A percentile compares a stretch with the other conserved stretches of the same genome.
These are phyloP conservation scores for Raffaelea deltoideospora DNA, from an alignment of 2,329 filamentous ascomycete genomes.

Conservation along the genomic window DNA sequence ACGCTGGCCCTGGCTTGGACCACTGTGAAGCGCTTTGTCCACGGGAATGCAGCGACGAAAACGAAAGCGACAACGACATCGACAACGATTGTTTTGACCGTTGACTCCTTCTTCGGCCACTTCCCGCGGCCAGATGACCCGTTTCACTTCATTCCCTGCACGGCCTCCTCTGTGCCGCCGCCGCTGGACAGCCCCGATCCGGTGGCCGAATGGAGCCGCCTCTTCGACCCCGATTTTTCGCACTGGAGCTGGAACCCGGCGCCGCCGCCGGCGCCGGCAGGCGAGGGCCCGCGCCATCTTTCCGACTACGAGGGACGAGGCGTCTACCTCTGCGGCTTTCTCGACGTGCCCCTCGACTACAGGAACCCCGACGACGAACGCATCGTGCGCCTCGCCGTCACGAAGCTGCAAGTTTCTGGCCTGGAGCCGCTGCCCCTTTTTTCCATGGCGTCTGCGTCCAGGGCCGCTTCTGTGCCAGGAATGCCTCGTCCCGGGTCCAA, in stretches of 20 bases:
- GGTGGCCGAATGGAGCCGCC: constrained; percentile 21
- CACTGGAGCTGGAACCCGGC: constrained; percentile 26
- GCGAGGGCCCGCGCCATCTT: constrained; percentile 12
- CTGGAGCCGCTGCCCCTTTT: constrained; percentile 15
- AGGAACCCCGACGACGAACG: constrained; percentile 26
- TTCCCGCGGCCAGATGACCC: constrained; percentile 28
- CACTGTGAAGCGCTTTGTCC: no score
- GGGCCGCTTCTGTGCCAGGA: background rate
- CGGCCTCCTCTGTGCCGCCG: constrained; percentile 23
- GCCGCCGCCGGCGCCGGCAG: background rate
- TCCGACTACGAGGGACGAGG: constrained; percentile 24
- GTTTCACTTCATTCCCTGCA: constrained; percentile 33
- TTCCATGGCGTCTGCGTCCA: background rate
- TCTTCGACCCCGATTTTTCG: constrained; percentile 27
- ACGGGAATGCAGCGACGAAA: no score
- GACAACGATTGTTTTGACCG: no score
- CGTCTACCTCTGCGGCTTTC: constrained; percentile 31
- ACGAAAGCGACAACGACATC: no score
- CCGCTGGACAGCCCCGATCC: constrained; percentile 23
- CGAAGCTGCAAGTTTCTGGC: constrained; percentile 32
- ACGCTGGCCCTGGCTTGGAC: no score
- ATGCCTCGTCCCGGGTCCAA: constrained; percentile 15
- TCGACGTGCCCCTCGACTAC: constrained; percentile 33
- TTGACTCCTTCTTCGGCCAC: no score
- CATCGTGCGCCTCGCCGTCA: constrained; percentile 30